Percentiles rank a stretch among this genome's conserved stretches.
Evolutionary conservation across 116 monocot genomes (phyloP).

Genomic region (Zostera marina): DNA sequence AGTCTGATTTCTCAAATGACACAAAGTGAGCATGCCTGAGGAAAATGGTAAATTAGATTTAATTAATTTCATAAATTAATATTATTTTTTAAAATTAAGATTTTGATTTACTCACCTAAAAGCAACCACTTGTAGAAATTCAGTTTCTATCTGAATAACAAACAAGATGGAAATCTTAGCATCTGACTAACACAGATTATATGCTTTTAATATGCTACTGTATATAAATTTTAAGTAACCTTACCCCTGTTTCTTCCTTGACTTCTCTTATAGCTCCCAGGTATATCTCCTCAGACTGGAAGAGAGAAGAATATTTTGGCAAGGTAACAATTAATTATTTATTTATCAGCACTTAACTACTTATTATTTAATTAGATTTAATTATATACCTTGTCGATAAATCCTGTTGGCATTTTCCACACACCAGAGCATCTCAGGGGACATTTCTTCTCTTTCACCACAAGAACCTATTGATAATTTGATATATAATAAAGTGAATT

Average conservation of each 20-base stretch:
- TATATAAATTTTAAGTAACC: background rate
- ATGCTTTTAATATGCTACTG: too few relatives aligned
- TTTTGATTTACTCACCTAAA: constrained; percentile 43
- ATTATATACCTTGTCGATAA: constrained; percentile 46
- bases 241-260: constrained; percentile 86
- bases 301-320: background rate
- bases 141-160: constrained; percentile 47
- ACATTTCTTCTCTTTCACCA: constrained; percentile 71
- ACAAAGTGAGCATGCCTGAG: constrained; percentile 72
- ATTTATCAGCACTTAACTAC: too few relatives aligned
- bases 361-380: too few relatives aligned
- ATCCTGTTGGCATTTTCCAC: constrained; percentile 81
- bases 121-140: constrained; percentile 63
- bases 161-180: background rate
- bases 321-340: background rate
- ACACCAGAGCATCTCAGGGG: constrained; percentile 57
- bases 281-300: constrained; percentile 75
- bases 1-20: constrained; percentile 57
- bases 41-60: background rate
- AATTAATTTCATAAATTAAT: background rate
- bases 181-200: too few relatives aligned
- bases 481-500: background rate
- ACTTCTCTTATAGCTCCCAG: constrained; percentile 73
- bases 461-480: constrained; percentile 42
- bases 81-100: constrained; percentile 1